Base-by-base conservation (phyloP, 2,329 filamentous ascomycete species). In the Sphaceloma murrayae region DNA sequence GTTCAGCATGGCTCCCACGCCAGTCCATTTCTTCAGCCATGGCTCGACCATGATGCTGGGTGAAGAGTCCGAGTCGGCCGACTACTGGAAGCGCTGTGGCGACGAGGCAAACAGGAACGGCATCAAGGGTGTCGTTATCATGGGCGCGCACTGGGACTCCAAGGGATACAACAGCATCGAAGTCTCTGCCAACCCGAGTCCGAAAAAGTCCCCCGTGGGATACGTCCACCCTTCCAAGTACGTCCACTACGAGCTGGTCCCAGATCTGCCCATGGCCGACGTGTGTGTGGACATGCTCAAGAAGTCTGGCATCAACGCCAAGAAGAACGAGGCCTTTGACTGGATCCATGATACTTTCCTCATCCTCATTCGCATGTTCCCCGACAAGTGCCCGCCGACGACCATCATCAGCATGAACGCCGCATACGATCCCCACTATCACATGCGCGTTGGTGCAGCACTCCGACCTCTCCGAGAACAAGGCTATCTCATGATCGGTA, bases 291-390 rank as follows among this genome's bases (percentile, higher is more conserved):
- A 59, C 0, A 61, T 75, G 42, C 66, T 82, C 2, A 51, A 59
- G 3, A 54, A 57, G 2, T 66, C 67, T 1, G 77, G 77, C 6
- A 73, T 82, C 59, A 64, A 74, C 24, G 74, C 69, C 1, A 55
- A 59, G 3, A 62, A 58, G 1, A 77, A 82, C 54, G 30, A 40
- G 32, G 32, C 32, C 0, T 83, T 83, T 51, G 74, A 82, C 54
- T 83, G 78, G 79, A 82, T 83, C 56, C 78, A 84, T 63, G 80
- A 84, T 58, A 80, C 76, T 0, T 83, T 77, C 54, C 68, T 83
- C 2, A 73, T 83, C 46, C 64, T 82, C 6, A 79, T 82, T 55
- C 68, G 77, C 44, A 83, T 84, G 78, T 83, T 83, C 51, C 79
- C 78, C 0, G 51, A 55, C 2, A 66, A 64, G n/a, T 80, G 75